phyloP scores from a whole-genome alignment of 495 filamentous ascomycete species.

The Aspergillus taichungensis region DNA sequence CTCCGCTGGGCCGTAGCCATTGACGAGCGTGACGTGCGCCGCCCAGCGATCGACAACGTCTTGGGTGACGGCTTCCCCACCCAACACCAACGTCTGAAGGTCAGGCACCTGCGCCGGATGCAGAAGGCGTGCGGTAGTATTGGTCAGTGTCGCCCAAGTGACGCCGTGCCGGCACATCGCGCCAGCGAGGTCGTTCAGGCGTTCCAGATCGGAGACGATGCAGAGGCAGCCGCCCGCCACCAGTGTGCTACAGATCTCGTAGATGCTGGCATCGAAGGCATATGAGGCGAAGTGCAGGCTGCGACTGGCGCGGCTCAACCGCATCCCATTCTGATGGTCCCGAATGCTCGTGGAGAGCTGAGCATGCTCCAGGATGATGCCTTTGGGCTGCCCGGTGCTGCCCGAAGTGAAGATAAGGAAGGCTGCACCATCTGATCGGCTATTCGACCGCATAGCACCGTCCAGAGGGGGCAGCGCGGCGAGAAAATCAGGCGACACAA shows the following conservation, averaged over 20 bases:
- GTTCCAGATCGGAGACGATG: conserved; percentile 7
- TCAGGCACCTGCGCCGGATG: background rate
- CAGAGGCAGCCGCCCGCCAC: conserved; percentile 9
- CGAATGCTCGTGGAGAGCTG: no score
- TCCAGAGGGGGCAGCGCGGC: no score
- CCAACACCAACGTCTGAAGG: conserved; percentile 6
- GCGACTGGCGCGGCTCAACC: background rate
- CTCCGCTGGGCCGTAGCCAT: conserved; percentile 12
- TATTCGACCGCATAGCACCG: no score
- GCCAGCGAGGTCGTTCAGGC: background rate
- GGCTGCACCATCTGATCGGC: no score
- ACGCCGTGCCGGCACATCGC: conserved; percentile 2
- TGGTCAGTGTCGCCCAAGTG: conserved; percentile 6
- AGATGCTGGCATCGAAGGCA: conserved; percentile 8
- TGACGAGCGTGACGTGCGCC: conserved; percentile 1
- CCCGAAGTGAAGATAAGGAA: no score
- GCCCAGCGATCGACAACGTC: conserved; percentile 5
- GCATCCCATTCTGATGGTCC: no score
- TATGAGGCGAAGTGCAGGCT: conserved; percentile 11
- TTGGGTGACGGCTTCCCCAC: conserved; percentile 7
- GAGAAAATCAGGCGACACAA: no score
- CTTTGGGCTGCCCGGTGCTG: no score
- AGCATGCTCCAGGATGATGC: no score
- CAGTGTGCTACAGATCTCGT: conserved; percentile 8
- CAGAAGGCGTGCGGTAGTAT: background rate